Percentiles rank a stretch among this genome's conserved stretches.
Conservation (phyloP, 2,329 filamentous ascomycete genomes). For the Aspergillus candidus region DNA sequence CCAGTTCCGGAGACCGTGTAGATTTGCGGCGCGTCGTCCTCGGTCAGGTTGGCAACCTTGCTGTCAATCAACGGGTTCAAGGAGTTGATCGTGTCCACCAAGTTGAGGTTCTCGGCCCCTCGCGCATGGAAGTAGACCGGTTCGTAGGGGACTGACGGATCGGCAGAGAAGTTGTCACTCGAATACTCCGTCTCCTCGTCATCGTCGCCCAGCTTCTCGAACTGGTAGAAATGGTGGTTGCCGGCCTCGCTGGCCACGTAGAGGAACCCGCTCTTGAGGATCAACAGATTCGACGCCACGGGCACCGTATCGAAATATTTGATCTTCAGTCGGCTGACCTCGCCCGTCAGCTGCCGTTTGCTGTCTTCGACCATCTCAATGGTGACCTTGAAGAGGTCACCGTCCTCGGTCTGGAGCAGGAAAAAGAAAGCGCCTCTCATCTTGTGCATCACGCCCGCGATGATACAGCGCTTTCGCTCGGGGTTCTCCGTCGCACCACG, state of each 20-base stretch:
- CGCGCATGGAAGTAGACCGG: conserved; percentile 83
- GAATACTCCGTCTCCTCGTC: conserved; percentile 81
- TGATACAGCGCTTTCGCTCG: conserved; percentile 77
- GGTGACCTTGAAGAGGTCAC: conserved; percentile 95
- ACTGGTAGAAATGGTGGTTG: conserved; percentile 92
- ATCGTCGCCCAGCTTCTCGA: conserved; percentile 93
- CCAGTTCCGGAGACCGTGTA: conserved; percentile 88
- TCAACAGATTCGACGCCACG: conserved; percentile 77
- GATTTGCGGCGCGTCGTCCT: conserved; percentile 93
- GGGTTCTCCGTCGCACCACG: conserved; percentile 87
- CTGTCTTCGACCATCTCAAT: conserved; percentile 82
- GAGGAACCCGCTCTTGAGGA: conserved; percentile 91
- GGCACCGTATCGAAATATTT: conserved; percentile 98
- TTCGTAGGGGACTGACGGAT: conserved; percentile 64
- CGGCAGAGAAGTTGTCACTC: conserved; percentile 75
- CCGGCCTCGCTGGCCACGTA: conserved; percentile 90
- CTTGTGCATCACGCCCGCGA: conserved; percentile 94
- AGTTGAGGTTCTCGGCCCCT: conserved; percentile 69
- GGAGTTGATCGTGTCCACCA: conserved; percentile 78
- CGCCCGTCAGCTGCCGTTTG: conserved; percentile 68
- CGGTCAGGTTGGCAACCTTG: conserved; percentile 82
- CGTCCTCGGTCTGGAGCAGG: conserved; percentile 89
- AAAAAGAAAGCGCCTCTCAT: conserved; percentile 97
- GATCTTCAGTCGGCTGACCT: conserved; percentile 78
- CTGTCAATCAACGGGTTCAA: conserved; percentile 89